Evolutionary conservation across 768 basidiomycete genomes (phyloP).

Genomic region (Suillus lakei): DNA sequence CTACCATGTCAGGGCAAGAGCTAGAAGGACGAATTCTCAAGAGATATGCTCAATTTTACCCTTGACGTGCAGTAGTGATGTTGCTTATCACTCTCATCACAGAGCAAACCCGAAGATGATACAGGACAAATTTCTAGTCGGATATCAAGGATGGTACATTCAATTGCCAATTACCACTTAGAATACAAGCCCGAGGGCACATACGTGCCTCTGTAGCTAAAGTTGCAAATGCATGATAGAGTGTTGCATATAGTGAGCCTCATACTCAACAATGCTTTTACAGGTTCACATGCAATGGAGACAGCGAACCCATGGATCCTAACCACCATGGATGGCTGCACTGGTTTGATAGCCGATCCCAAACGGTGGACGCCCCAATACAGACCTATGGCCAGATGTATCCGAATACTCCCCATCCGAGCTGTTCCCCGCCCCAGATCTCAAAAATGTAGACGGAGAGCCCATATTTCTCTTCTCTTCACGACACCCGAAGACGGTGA

Average conservation of each 20-base stretch:
- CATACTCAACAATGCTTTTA: conserved; percentile 1
- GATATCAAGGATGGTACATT: conserved; percentile 85
- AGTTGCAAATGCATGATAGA: neutral
- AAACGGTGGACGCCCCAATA: conserved; percentile 71
- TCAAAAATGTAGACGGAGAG: conserved; percentile 58
- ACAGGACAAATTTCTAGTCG: conserved; percentile 82
- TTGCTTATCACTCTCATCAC: neutral
- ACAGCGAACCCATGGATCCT: conserved; percentile 69
- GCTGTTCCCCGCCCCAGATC: conserved; percentile 69
- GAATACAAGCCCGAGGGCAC: neutral
- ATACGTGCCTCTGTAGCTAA: neutral
- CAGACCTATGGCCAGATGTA: conserved; percentile 81
- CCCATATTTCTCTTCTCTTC: conserved; percentile 80
- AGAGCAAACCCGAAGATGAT: conserved; percentile 77
- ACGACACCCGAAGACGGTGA: conserved; percentile 74
- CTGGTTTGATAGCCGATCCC: conserved; percentile 75
- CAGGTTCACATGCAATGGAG: conserved; percentile 79
- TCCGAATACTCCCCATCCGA: conserved; percentile 73
- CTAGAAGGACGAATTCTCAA: conserved; percentile 12
- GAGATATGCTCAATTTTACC: conserved; percentile 11
- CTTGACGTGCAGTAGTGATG: neutral
- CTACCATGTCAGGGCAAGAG: conserved; percentile 4
- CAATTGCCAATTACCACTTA: neutral
- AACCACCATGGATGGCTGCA: conserved; percentile 88
- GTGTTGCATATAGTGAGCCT: too few species aligned